Evolutionary conservation across 495 filamentous ascomycete species (phyloP).

Genomic region (Parachaetomium inaequale): DNA sequence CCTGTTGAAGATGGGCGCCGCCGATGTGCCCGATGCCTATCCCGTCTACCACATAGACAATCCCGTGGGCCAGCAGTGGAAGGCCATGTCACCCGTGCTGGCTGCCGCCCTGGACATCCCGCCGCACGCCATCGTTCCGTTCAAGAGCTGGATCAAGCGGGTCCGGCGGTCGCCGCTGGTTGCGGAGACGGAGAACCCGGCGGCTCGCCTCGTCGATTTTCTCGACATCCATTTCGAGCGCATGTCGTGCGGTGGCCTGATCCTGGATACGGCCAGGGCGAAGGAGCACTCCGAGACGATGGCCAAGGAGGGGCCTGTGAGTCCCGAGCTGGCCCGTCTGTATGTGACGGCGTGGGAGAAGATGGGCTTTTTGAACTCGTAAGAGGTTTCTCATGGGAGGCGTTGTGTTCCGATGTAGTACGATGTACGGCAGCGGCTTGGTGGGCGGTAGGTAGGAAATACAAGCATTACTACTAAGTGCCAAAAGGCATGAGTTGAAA

Average conservation of each 20-base stretch:
- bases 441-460: too few relatives aligned
- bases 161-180: conserved; percentile 34
- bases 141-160: conserved; percentile 45
- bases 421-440: too few relatives aligned
- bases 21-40: conserved; percentile 19
- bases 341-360: not conserved
- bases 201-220: conserved; percentile 45
- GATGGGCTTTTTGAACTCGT: not conserved
- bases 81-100: conserved; percentile 39
- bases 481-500: too few relatives aligned
- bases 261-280: conserved; percentile 40
- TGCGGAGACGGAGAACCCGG: conserved; percentile 46
- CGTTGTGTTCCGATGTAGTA: too few relatives aligned
- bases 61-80: conserved; percentile 49
- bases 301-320: conserved; percentile 33
- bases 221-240: conserved; percentile 48
- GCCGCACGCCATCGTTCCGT: conserved; percentile 36
- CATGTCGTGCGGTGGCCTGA: conserved; percentile 54
- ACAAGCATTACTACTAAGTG: too few relatives aligned
- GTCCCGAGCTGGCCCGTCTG: not conserved
- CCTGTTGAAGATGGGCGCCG: conserved; percentile 26
- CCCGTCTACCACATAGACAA: conserved; percentile 59
- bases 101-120: conserved; percentile 42
- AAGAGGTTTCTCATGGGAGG: too few relatives aligned
- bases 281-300: conserved; percentile 46